phyloP scores from a whole-genome alignment of 1,139 yeast genomes.

The Geotrichum candidum region DNA sequence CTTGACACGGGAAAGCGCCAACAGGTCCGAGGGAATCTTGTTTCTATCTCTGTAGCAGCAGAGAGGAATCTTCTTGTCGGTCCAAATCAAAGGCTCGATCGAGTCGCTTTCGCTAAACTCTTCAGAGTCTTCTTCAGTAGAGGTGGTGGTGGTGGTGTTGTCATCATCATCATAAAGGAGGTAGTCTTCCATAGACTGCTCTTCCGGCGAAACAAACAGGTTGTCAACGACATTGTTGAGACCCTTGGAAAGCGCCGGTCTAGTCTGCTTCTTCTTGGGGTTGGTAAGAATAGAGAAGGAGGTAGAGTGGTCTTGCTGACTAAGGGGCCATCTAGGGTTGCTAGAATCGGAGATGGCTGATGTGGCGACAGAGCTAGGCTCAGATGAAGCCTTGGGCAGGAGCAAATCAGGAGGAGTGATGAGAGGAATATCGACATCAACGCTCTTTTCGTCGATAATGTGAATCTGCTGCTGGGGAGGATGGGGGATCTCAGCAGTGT shows the following conservation, averaged over 20 bases:
- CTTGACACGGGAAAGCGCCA: background rate
- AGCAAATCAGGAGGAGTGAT: slow-evolving; percentile 6
- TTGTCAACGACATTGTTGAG: background rate
- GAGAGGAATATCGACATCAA: slow-evolving; percentile 14
- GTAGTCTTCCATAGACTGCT: slow-evolving; percentile 7
- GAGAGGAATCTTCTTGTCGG: slow-evolving; percentile 23
- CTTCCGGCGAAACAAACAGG: slow-evolving; percentile 6
- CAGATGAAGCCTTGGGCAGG: background rate
- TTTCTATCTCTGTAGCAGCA: slow-evolving; percentile 26
- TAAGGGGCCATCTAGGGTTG: slow-evolving; percentile 26
- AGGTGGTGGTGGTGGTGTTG: slow-evolving; percentile 1
- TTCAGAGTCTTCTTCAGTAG: slow-evolving; percentile 1
- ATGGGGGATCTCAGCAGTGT: background rate
- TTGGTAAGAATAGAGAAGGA: slow-evolving; percentile 26
- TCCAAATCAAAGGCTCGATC: slow-evolving; percentile 14
- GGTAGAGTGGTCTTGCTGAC: slow-evolving; percentile 28
- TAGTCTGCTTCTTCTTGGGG: background rate
- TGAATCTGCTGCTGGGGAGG: slow-evolving; percentile 7
- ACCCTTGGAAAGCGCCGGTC: background rate
- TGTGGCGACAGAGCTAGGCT: background rate
- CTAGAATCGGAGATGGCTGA: background rate
- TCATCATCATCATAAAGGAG: slow-evolving; percentile 23
- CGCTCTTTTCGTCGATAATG: slow-evolving; percentile 8
- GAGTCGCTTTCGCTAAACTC: background rate
- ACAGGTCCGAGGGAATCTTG: background rate